A percentile compares a stretch with the other conserved stretches of the same genome.
phyloP scores from a whole-genome alignment of 768 basidiomycete genomes.

The Amanita polypyramis region DNA sequence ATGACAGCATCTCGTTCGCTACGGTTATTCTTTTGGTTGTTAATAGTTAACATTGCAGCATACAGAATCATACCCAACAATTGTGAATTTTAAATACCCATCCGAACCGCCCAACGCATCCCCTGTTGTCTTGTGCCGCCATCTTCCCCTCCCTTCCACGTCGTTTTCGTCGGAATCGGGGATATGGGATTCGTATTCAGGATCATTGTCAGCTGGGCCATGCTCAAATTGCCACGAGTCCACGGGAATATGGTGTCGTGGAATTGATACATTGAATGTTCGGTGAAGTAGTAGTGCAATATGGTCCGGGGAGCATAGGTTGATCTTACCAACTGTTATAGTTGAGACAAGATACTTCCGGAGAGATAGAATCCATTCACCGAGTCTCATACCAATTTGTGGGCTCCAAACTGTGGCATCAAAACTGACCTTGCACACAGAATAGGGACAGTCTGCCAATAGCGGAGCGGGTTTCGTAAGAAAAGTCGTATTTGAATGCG shows the following conservation, averaged over 20 bases:
- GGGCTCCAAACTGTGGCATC: constrained; percentile 89
- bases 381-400: constrained; percentile 65
- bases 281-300: constrained; percentile 81
- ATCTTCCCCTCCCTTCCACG: constrained; percentile 48
- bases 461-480: constrained; percentile 53
- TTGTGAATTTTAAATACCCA: constrained; percentile 70
- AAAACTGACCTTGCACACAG: constrained; percentile 64
- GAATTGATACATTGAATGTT: constrained; percentile 94
- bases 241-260: constrained; percentile 78
- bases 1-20: constrained; percentile 88
- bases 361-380: constrained; percentile 30
- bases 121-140: constrained; percentile 68
- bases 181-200: constrained; percentile 44
- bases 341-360: constrained; percentile 3
- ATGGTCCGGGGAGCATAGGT: constrained; percentile 85
- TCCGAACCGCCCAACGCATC: constrained; percentile 57
- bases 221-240: constrained; percentile 83
- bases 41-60: constrained; percentile 1
- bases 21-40: constrained; percentile 54
- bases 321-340: constrained; percentile 68
- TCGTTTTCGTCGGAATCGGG: constrained; percentile 18
- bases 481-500: constrained; percentile 74
- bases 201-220: constrained; percentile 71
- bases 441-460: constrained; percentile 77
- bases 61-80: constrained; percentile 60